Evolutionary conservation across 192 early-diverging fungal species (phyloP).

Genomic region (Entomortierella parvispora): DNA sequence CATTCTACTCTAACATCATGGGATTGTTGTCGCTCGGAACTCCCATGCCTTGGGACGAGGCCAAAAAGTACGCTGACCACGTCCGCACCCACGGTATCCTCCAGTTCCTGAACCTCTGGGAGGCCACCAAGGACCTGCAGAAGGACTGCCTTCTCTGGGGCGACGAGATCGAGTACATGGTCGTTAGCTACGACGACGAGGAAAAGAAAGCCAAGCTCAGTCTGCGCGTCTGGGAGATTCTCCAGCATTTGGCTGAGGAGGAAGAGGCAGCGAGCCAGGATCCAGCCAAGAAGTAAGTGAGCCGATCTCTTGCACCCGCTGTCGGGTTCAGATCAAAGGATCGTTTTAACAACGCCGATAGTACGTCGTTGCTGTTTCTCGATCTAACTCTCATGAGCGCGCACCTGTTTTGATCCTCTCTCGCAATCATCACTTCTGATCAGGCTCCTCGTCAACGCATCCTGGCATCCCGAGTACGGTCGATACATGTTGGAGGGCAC

Average conservation of each 20-base stretch:
- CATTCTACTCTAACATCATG: conserved; percentile 62
- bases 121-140: conserved; percentile 80
- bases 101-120: conserved; percentile 92
- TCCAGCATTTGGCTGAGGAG: conserved; percentile 73
- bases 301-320: neutral
- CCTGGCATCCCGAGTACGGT: conserved; percentile 97
- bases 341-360: too few species aligned
- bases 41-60: conserved; percentile 95
- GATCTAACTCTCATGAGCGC: neutral
- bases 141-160: conserved; percentile 93
- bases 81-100: conserved; percentile 92
- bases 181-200: conserved; percentile 82
- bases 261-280: conserved; percentile 69
- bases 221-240: conserved; percentile 83
- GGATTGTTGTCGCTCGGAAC: conserved; percentile 95
- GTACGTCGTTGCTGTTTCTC: too few species aligned
- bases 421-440: neutral
- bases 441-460: conserved; percentile 68
- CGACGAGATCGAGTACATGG: conserved; percentile 97
- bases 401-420: too few species aligned
- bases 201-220: conserved; percentile 77
- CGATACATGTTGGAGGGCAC: conserved; percentile 98
- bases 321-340: too few species aligned
- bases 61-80: conserved; percentile 83
- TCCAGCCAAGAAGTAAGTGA: conserved; percentile 59